Conservation (phyloP, 805 yeast genomes). For the Wickerhamomyces queroliae region DNA sequence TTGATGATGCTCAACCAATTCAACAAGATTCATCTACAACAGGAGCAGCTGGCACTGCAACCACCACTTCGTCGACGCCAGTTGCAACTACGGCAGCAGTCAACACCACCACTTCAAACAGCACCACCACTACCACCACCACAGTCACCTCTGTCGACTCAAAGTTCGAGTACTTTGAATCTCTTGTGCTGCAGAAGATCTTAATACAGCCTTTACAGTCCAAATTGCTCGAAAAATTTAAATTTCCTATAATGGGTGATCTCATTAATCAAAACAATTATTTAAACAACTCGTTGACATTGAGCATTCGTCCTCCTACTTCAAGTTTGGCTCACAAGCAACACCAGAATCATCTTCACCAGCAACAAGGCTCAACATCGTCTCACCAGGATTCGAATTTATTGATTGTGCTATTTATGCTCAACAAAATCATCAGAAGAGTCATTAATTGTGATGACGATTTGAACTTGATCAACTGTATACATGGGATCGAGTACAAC, state of each 20-base stretch:
- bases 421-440: neutral
- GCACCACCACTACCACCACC: no score
- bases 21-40: no score
- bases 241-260: neutral
- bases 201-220: neutral
- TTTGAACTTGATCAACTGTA: slow-evolving; percentile 16
- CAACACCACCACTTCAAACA: no score
- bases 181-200: neutral
- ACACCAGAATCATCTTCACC: no score
- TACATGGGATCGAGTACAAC: slow-evolving; percentile 16
- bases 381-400: no score
- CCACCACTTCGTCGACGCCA: no score
- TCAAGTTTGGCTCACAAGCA: neutral
- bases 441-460: neutral
- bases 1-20: neutral
- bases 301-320: neutral
- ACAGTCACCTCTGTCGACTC: neutral
- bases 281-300: neutral
- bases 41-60: no score
- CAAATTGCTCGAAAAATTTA: neutral
- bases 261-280: neutral
- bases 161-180: neutral
- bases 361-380: no score
- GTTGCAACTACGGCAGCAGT: no score
- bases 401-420: neutral